Conservation (phyloP, 257 asterid species). For the Lycium barbarum region DNA sequence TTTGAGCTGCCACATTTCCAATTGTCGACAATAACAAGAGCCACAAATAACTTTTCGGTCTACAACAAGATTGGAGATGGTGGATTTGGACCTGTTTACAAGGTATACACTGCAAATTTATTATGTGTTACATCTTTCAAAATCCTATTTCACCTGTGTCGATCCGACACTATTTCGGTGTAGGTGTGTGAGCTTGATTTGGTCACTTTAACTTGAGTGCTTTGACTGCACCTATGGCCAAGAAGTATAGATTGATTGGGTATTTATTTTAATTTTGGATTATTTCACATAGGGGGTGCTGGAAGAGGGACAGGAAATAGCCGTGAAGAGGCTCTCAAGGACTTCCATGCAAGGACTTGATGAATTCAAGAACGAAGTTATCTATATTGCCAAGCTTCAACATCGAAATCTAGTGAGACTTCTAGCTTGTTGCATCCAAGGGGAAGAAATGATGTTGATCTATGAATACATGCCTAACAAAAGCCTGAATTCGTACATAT, state of each 20-base stretch:
- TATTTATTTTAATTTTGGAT: too few species aligned
- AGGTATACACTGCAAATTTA: conserved; percentile 32
- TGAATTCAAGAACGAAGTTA: conserved; percentile 43
- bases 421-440: conserved; percentile 23
- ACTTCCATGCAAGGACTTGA: conserved; percentile 35
- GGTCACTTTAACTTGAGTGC: too few species aligned
- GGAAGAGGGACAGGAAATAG: conserved; percentile 42
- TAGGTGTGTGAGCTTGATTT: too few species aligned
- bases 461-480: conserved; percentile 26
- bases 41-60: conserved; percentile 35
- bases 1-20: conserved; percentile 41
- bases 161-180: too few species aligned
- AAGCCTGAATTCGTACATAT: conserved; percentile 15
- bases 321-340: conserved; percentile 49
- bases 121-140: too few species aligned
- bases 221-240: not conserved
- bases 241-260: too few species aligned
- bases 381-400: conserved; percentile 43
- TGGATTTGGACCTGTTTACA: conserved; percentile 48
- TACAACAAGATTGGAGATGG: conserved; percentile 38
- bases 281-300: conserved; percentile 36
- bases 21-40: conserved; percentile 32
- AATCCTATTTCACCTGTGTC: too few species aligned
- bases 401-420: conserved; percentile 32
- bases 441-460: conserved; percentile 22